These are phyloP conservation scores for Calonectria honghensis DNA, from an alignment of 2,329 filamentous ascomycete genomes.

Conservation along the genomic window DNA sequence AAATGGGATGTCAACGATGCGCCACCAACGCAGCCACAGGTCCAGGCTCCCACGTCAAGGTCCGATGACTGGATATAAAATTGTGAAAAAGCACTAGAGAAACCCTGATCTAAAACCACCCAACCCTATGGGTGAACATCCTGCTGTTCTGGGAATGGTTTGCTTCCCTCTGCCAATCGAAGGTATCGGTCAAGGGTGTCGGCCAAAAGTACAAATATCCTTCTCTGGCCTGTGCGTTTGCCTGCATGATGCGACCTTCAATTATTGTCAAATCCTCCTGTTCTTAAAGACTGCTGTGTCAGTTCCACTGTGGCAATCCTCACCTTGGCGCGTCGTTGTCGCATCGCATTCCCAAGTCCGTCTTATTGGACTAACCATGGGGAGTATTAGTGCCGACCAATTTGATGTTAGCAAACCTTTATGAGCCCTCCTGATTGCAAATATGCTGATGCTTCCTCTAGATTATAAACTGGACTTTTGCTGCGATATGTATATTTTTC, in stretches of 20 bases:
- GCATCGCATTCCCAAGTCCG: not conserved
- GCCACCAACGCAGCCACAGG: not conserved
- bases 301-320: not conserved
- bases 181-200: no score
- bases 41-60: not conserved
- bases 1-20: not conserved
- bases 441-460: not conserved
- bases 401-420: not conserved
- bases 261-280: not conserved
- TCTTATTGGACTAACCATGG: not conserved
- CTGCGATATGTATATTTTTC: not conserved
- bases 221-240: not conserved
- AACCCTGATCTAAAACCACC: not conserved
- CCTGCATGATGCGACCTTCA: not conserved
- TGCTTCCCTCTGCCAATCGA: not conserved
- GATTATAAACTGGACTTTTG: not conserved
- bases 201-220: no score
- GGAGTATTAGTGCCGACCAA: rapidly evolving
- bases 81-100: not conserved
- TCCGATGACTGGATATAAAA: not conserved
- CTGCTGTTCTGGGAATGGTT: not conserved
- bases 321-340: not conserved
- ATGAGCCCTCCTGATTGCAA: not conserved
- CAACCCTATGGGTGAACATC: not conserved
- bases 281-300: not conserved